These are phyloP conservation scores for Tilletia walkeri DNA, from an alignment of 1,284 basidiomycete genomes.

Conservation along the genomic window DNA sequence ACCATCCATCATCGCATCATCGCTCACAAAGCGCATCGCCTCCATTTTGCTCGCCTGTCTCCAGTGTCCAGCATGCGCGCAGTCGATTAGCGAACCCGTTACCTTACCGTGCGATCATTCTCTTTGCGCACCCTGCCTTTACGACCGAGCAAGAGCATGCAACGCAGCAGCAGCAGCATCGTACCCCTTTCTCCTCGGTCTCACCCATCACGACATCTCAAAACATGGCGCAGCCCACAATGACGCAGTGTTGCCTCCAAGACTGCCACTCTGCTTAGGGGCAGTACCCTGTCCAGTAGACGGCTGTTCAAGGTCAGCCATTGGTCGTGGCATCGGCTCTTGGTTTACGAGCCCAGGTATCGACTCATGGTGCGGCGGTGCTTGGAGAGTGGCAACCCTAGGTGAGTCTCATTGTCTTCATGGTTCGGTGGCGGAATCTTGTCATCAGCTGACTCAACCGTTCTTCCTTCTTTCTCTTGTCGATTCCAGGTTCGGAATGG, in stretches of 20 bases:
- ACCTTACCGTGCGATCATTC: conserved; percentile 49
- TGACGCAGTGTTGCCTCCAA: conserved; percentile 35
- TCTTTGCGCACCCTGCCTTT: conserved; percentile 36
- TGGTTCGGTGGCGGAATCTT: neutral
- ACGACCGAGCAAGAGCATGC: conserved; percentile 16
- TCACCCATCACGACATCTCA: neutral
- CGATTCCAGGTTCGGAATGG: conserved; percentile 72
- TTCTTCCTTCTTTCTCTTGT: neutral
- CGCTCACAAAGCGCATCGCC: neutral
- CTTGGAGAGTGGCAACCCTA: conserved; percentile 69
- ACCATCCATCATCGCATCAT: too few relatives aligned
- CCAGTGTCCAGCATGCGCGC: conserved; percentile 34
- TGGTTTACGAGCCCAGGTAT: conserved; percentile 76
- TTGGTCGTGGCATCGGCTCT: conserved; percentile 42
- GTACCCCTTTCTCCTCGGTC: conserved; percentile 19
- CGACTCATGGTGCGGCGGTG: conserved; percentile 90
- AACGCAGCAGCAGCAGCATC: conserved; percentile 19
- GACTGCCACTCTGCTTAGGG: conserved; percentile 41
- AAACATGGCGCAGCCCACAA: conserved; percentile 27
- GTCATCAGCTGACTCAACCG: neutral
- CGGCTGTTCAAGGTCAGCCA: conserved; percentile 40
- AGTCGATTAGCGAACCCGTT: conserved; percentile 37
- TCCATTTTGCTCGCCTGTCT: conserved; percentile 29
- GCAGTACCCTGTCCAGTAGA: conserved; percentile 40
- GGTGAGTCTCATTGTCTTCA: conserved; percentile 17